Evolutionary conservation across 768 basidiomycete genomes (phyloP), one percentile per base, ranked within the genome.

Genomic region (Naematelia encephala): DNA sequence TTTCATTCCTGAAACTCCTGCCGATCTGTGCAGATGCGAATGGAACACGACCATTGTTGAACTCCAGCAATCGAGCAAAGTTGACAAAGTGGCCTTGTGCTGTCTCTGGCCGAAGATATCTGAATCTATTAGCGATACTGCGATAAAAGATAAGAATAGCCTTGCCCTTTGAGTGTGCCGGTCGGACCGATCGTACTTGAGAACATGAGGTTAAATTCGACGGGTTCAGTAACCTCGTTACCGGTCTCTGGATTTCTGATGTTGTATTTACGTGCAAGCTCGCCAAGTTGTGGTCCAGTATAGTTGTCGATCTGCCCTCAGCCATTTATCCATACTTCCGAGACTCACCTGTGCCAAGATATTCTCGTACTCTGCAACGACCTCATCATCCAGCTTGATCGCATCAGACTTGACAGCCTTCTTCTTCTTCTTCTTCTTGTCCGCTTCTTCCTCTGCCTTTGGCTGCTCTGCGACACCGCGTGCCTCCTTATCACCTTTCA

Each of bases 71-170:
- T 16, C 94, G 89, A 63, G 86, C 86, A 81, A 99, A 99, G 82
- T 98, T 98, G 75, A 98, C 85, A 82, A 98, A 99, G 78, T 98
- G 96, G 54, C 94, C 91, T 73, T 98, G 94, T 0, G 96, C 94
- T 0, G 96, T 99, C 78, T 98, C 96, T 1, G 96, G 96, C 21
- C 96, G 91, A 54, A 99, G 87, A 79, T 84, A 98, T 47, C 92
- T 92, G 68, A 11, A 29, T 44, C 2, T 16, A 52, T 22, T 48
- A 48, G 39, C 13, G 5, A 34, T 27, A 2, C 57, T 30, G 16
- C 27, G 27, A 26, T 19, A 2, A 21, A 21, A 16, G 44, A 8
- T 5, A 11, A 4, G 29, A 22, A 25, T 13, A 11, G 23, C 69
- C 84, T 69, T 68, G 91, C 89, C 92, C 93, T 68, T 91, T 91